Evolutionary conservation across 169 alveolate species (phyloP), one percentile per base, ranked within the genome.

Genomic region (Eimeria necatrix): DNA sequence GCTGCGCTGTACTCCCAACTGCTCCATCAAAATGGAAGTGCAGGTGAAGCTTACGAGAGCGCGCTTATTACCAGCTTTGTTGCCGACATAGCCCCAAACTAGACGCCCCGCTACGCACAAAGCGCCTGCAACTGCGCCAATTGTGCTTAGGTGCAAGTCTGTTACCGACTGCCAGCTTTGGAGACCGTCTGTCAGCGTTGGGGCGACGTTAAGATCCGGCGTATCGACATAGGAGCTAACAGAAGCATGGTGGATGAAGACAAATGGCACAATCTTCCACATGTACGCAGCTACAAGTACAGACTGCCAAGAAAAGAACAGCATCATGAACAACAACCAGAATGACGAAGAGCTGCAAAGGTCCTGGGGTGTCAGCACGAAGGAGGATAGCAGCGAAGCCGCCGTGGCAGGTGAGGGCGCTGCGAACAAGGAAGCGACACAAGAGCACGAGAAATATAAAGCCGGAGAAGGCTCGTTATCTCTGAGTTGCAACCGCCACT

Each of bases 361-460:
- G 56, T 92, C 95, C 78, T 92, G 95, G 41, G 95, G 95, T 5
- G 95, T 92, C 53, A 92, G 86, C 76, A 92, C 93, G 78, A 92
- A 74, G 20, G 95, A 78, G n/a, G 95, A 78, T 10, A 81, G 85
- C 80, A 92, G 24, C 4, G 90, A 60, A 5, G 95, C 84, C 48
- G 93, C 93, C n/a, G 84, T 52, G 9, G 84, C 53, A 20, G 93
- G 85, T 14, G 93, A 61, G 48, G 93, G 85, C 18, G 93, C 93
- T 68, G 93, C 84, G 16, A 87, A 22, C 46, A 48, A 14, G 41
- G 49, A 32, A 7, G 49, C 7, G 20, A 18, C 85, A 74, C 24
- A 32, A 32, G 41, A 32, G 41, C 41, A 32, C 2, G 41, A 32
- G 41, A 32, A 32, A 32, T 32, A 32, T 32, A 32, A 32, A 32